Base-by-base conservation (phyloP, 2,329 filamentous ascomycete species). In the Xylaria sp. region DNA sequence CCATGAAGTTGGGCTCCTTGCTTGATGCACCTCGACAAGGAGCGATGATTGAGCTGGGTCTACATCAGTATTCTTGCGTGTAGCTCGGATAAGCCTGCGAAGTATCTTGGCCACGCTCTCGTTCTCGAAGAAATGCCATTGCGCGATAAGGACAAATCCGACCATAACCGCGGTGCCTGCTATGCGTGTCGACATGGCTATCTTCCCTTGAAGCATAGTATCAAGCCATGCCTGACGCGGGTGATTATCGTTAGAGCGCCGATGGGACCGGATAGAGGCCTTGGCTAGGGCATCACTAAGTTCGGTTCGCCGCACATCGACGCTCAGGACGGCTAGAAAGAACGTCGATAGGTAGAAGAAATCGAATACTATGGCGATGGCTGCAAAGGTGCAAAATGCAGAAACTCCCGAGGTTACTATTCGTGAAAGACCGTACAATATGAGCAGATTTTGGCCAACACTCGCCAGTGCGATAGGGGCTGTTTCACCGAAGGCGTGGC, bases 301-400 rank as follows among this genome's bases (percentile, higher is more conserved):
- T 80, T 95, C 92, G 66, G 91, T 89, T 73, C 92, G 86, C 25
- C 90, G 88, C 10, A 95, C 91, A 78, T 95, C 92, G 52, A 95
- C 90, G 75, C 91, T 94, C 28, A 95, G 83, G 13, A 95, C 91
- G 0, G 92, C 89, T 3, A 94, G 84, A 76, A 95, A 94, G 80
- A 94, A 94, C 0, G 92, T 94, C 8, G 93, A 86, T 25, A 94
- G 84, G 75, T 92, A 94, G 75, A 94, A 89, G 70, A 92, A 91
- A 79, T 95, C 92, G 74, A 94, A 91, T 0, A 92, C 80, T 15
- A 93, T 88, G 0, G 92, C 93, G 61, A 94, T 88, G 2, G 90
- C 90, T 2, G 91, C 90, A 78, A 94, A 95, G 1, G 87, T 87
- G 80, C 92, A 94, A 74, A 94, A 94, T 0, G 90, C 91, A 0